Evolutionary conservation across 257 asterid species (phyloP).

Genomic region (Lycium barbarum): DNA sequence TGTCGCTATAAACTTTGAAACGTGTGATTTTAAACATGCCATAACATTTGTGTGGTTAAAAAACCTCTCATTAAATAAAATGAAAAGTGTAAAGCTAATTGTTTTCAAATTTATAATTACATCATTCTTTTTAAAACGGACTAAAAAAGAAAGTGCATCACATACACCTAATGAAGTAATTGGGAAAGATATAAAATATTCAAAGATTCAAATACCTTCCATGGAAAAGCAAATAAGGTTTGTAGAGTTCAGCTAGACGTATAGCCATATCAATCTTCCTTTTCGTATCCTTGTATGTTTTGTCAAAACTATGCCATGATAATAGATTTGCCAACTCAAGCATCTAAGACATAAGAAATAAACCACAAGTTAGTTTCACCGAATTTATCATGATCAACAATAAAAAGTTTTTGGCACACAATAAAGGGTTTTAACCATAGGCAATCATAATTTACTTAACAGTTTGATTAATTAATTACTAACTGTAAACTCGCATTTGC

Average conservation of each 20-base stretch:
- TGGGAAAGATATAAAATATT: neutral
- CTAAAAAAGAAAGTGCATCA: too few species aligned
- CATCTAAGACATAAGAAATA: slow-evolving; percentile 32
- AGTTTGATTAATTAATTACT: neutral
- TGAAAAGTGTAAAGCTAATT: too few species aligned
- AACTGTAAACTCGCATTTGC: neutral
- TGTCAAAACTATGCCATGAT: slow-evolving; percentile 46
- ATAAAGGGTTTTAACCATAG: neutral
- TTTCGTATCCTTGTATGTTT: slow-evolving; percentile 32
- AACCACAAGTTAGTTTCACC: neutral
- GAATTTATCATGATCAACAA: too few species aligned
- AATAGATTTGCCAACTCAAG: slow-evolving; percentile 47
- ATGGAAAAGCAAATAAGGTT: slow-evolving; percentile 56
- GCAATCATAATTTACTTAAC: neutral
- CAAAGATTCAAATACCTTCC: slow-evolving; percentile 51
- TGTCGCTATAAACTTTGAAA: neutral
- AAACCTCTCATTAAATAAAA: neutral
- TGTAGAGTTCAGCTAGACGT: slow-evolving; percentile 56
- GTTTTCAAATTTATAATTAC: too few species aligned
- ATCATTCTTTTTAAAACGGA: too few species aligned
- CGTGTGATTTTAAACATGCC: neutral
- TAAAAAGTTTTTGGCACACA: neutral
- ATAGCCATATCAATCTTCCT: slow-evolving; percentile 42
- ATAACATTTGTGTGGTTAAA: neutral
- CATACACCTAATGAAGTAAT: neutral